Conservation (phyloP, 2,329 filamentous ascomycete genomes). For the Phyllosticta citribraziliensis region DNA sequence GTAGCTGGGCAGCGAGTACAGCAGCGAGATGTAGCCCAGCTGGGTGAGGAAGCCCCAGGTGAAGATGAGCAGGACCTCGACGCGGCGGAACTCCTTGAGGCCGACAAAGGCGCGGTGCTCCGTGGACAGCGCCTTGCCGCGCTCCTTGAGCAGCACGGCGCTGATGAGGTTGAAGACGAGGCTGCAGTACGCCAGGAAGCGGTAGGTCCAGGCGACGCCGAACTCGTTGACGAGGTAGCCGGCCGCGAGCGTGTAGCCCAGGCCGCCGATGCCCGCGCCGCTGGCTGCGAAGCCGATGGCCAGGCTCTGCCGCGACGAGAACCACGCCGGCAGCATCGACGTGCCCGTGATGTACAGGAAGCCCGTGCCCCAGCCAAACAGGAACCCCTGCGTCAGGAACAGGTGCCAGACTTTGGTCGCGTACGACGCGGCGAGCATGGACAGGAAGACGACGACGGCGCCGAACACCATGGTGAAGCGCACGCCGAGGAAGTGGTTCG, state of each 20-base stretch:
- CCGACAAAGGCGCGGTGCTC: slow-evolving; percentile 13
- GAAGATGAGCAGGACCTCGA: slow-evolving; percentile 25
- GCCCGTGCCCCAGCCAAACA: slow-evolving; percentile 28
- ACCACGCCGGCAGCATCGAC: slow-evolving; percentile 30
- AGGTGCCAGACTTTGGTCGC: slow-evolving; percentile 26
- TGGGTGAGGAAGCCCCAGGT: slow-evolving; percentile 32
- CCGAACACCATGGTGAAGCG: slow-evolving; percentile 20
- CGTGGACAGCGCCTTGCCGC: slow-evolving; percentile 3
- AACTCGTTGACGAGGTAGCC: slow-evolving; percentile 21
- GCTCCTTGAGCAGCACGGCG: slow-evolving; percentile 19
- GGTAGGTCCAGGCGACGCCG: slow-evolving; percentile 19
- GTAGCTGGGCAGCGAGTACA: slow-evolving; percentile 35
- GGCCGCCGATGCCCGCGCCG: slow-evolving; percentile 27
- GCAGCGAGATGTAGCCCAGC: slow-evolving; percentile 34
- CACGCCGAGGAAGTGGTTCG: slow-evolving; percentile 12
- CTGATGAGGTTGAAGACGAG: slow-evolving; percentile 17
- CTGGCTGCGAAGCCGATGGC: slow-evolving; percentile 27
- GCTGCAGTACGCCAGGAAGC: slow-evolving; percentile 21
- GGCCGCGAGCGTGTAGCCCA: slow-evolving; percentile 19
- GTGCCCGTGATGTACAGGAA: slow-evolving; percentile 26
- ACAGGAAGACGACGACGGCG: slow-evolving; percentile 19
- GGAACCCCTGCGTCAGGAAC: slow-evolving; percentile 22
- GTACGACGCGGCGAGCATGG: slow-evolving; percentile 25
- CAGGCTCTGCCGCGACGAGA: slow-evolving; percentile 23
- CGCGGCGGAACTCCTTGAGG: slow-evolving; percentile 22